Evolutionary conservation across 345 rosid genomes (phyloP).

Genomic region (Pugionium dolabratum): DNA sequence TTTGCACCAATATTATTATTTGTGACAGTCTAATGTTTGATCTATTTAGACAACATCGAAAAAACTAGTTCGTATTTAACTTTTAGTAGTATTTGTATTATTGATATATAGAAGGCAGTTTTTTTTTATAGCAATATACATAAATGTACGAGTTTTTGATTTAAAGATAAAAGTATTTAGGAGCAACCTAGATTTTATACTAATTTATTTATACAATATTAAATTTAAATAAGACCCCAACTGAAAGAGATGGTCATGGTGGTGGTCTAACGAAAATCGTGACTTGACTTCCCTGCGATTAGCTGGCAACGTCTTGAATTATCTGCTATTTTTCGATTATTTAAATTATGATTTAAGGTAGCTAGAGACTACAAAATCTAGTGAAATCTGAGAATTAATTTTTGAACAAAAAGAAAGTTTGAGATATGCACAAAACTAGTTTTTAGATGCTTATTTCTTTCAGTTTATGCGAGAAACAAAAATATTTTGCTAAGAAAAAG

Average conservation of each 20-base stretch:
- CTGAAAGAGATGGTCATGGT: constrained; percentile 31
- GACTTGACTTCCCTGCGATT: constrained; percentile 30
- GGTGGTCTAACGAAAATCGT: constrained; percentile 26
- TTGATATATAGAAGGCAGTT: not conserved
- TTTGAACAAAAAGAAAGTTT: not conserved
- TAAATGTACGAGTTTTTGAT: not conserved
- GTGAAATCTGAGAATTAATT: not conserved
- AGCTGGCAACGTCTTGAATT: constrained; percentile 26
- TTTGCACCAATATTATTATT: constrained; percentile 8
- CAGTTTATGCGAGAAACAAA: too few species aligned
- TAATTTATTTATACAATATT: too few species aligned
- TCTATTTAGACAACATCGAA: constrained; percentile 18
- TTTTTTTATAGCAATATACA: not conserved
- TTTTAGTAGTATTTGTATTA: not conserved
- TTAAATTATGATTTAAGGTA: not conserved
- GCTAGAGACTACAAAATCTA: not conserved
- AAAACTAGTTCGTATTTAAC: not conserved
- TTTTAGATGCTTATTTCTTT: too few species aligned
- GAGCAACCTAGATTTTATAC: not conserved
- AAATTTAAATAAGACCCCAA: constrained; percentile 10
- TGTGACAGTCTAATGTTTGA: not conserved
- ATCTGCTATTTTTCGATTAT: not conserved
- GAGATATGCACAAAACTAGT: not conserved
- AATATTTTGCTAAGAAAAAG: too few species aligned
- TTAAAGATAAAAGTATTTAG: not conserved